Evolutionary conservation across 2,329 filamentous ascomycete genomes (phyloP), one percentile per base, ranked within the genome.

Genomic region (Alternaria arborescens): DNA sequence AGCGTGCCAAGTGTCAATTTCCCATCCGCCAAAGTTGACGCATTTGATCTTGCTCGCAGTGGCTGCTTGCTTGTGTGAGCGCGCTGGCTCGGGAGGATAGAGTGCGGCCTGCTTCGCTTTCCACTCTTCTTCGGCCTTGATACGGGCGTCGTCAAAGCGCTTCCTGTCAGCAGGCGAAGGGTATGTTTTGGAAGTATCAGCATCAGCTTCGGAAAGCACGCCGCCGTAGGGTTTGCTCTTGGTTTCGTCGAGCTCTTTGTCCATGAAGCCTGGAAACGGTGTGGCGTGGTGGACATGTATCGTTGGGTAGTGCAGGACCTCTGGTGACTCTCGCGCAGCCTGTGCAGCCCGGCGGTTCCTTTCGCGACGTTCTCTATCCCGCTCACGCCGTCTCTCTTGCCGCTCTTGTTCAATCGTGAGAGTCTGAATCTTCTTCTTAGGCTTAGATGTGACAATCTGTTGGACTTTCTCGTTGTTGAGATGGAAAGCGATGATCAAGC

Each of bases 1-100:
- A 30, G 95, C 94, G 80, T 99, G 97, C 94, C 95, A 98, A 3
- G 95, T 99, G 77, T 99, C 95, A 70, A 99, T 99, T 78, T 99
- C 95, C 85, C 91, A 96, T 52, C 93, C 93, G 46, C 95, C 95
- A 80, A 99, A 98, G 72, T 97, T 95, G 81, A 99, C 97, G 80
- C 94, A 97, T 78, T 98, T 96, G 77, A 99, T 98, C 80, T 97
- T 95, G 78, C 94, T 98, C 5, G 93, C 92, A 28, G 93, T 92
- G 0, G 92, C 92, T n/a, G 89, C 88, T 4, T 90, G 83, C 74
- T 97, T 97, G 69, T 68, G 65, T 5, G 70, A 62, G 40, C 70
- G 71, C 2, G 51, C 89, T 88, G 18, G 87, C 82, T 73, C 86
- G 16, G 85, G 82, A 88, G 88, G n/a, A 83, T 88, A 86, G 67